Conservation (phyloP, 441 rosid genomes). For the Aleurites moluccanus region DNA sequence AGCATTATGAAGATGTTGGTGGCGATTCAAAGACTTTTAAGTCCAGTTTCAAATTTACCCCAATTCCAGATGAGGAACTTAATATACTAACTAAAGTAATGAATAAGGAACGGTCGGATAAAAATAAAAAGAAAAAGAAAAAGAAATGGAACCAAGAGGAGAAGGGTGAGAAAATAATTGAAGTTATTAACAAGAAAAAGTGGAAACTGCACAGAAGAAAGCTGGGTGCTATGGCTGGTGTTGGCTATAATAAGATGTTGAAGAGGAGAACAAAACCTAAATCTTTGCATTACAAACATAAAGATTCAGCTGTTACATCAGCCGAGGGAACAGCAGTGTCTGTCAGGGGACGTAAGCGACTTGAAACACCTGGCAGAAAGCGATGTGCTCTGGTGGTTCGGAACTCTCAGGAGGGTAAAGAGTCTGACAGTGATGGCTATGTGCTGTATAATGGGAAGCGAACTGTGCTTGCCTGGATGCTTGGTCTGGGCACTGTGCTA, state of each 20-base stretch:
- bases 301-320: constrained; percentile 25
- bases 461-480: constrained; percentile 83
- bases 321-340: constrained; percentile 26
- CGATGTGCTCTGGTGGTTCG: constrained; percentile 66
- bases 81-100: constrained; percentile 48
- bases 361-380: constrained; percentile 53
- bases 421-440: constrained; percentile 53
- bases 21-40: constrained; percentile 38
- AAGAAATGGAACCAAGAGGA: constrained; percentile 34
- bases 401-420: constrained; percentile 48
- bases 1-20: constrained; percentile 45
- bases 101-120: constrained; percentile 51
- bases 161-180: constrained; percentile 30
- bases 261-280: constrained; percentile 36
- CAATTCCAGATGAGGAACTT: constrained; percentile 75
- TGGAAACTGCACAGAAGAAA: constrained; percentile 32
- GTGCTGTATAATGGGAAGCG: constrained; percentile 73
- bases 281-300: constrained; percentile 21
- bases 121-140: constrained; percentile 46
- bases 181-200: constrained; percentile 35
- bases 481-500: constrained; percentile 62
- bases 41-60: constrained; percentile 53
- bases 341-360: constrained; percentile 46
- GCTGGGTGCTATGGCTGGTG: constrained; percentile 18
- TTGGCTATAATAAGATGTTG: constrained; percentile 21